A percentile compares a stretch with the other conserved stretches of the same genome.
Evolutionary conservation across 2,329 filamentous ascomycete genomes (phyloP).

Genomic region (Cladosporium halotolerans): DNA sequence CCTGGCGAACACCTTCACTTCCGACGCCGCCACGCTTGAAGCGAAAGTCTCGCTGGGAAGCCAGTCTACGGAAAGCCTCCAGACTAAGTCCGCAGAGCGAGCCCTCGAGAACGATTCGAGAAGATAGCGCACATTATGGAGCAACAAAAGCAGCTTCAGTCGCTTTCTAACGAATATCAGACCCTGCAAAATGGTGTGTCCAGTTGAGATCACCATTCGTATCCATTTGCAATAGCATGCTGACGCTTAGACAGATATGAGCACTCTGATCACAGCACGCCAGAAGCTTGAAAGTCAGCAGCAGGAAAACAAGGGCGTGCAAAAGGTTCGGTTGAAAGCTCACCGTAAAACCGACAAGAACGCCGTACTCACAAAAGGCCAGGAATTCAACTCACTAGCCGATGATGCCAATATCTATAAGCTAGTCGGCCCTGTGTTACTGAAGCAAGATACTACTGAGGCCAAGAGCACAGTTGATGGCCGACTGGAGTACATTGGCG

Average conservation of each 20-base stretch:
- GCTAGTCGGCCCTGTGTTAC: constrained; percentile 79
- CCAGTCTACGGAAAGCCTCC: not conserved
- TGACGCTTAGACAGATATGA: constrained; percentile 58
- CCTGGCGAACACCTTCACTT: not conserved
- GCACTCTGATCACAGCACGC: constrained; percentile 66
- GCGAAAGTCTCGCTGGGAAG: no score
- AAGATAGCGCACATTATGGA: constrained; percentile 34
- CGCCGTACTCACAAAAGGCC: not conserved
- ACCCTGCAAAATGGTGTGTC: constrained; percentile 71
- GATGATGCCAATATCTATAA: constrained; percentile 92
- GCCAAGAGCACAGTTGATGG: constrained; percentile 87
- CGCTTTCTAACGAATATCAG: constrained; percentile 80
- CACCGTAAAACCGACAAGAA: constrained; percentile 3
- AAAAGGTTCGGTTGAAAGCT: constrained; percentile 55
- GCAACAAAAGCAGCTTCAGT: constrained; percentile 69
- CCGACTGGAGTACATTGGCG: constrained; percentile 82
- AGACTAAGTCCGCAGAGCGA: not conserved
- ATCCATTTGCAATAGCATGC: not conserved
- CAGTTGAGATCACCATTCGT: not conserved
- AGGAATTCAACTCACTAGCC: constrained; percentile 77
- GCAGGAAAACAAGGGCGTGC: constrained; percentile 84
- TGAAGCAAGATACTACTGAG: constrained; percentile 91
- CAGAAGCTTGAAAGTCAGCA: constrained; percentile 92
- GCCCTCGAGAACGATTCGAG: not conserved
- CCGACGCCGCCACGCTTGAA: no score